Base-by-base conservation (phyloP, 495 filamentous ascomycete species). In the Xeromyces bisporus region DNA sequence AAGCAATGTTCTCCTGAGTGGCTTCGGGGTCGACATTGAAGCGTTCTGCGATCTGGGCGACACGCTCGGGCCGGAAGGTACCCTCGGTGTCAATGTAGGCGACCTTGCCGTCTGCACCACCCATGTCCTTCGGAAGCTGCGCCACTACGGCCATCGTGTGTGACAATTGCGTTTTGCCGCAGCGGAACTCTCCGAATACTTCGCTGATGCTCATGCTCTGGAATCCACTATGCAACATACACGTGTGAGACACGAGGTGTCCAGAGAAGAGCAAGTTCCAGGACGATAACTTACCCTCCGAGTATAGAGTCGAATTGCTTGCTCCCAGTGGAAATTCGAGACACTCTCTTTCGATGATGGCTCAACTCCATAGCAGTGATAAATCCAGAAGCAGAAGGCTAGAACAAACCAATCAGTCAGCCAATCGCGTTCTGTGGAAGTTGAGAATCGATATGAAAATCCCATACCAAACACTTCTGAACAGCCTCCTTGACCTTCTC, bases 71-170 rank as follows among this genome's bases (percentile, higher is more conserved):
- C 23, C 79, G 60, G 41, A 83, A 85, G 0, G 79, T 84, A 12
- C 79, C 79, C 45, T 85, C 79, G 2, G 79, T 83, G 40, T 85
- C 75, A 44, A 85, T 81, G 41, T 80, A 84, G 21, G 78, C 78
- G 24, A 80, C 79, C 43, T 81, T 84, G 16, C 79, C 79, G 42
- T 75, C 74, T 6, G 75, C 79, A 6, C 79, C 79, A 16, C 78
- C 79, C 47, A 76, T 66, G 18, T 76, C 73, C 46, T 64, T 56
- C 5, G 55, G 51, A 6, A 58, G 37, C 39, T 75, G 73, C 7
- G 71, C 69, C 16, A 82, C 62, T 9, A 78, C 67, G 20, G 78
- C 73, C 66, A 79, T 78, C 4, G 71, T 77, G 53, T 75, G 67
- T 9, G 63, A 69, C 14, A 77, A 54, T 47, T 78, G 73, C 18